Base-by-base conservation (phyloP, 2,329 filamentous ascomycete genomes). In the Alternaria gaisen region DNA sequence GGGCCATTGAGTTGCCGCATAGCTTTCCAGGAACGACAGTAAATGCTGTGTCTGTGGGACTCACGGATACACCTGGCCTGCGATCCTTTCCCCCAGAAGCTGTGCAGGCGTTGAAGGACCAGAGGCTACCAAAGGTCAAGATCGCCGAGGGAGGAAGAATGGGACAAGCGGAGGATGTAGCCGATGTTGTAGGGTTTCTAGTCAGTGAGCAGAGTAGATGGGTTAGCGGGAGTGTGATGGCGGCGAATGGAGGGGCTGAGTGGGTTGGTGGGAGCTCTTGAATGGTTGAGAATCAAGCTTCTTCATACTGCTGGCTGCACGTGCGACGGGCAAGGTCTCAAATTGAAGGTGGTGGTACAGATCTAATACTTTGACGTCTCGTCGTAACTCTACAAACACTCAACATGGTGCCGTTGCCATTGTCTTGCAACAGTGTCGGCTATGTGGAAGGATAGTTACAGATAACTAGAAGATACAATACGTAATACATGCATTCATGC, bases 101-200 rank as follows among this genome's bases (percentile, higher is more conserved):
- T 14, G 61, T 71, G 18, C 56, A 69, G 36, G 58, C 55, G 24
- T 42, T 70, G 36, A 69, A 68, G 42, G 58, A 55, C 26, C 54
- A 70, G 48, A 55, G 66, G 30, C 3, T 73, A 46, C 58, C 50
- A 16, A 68, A 69, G 46, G 69, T 72, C 4, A 69, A 64, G 60
- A 64, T 72, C 30, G 56, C 61, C 1, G 56, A 66, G 16, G 72
- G 69, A 0, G 66, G 66, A 1, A 46, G 72, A 36, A 65, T 76
- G 58, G 73, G 70, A 2, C 68, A 56, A 42, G 38, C 70, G 1
- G 70, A 79, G 44, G 76, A 93, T 81, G 76, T 91, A 87, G 73
- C 94, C 82, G 76, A 94, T 90, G 63, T 87, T 85, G 91, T 95
- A 69, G 70, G 72, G 1, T 77, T 74, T 56, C 53, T 80, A 42